Conservation (phyloP, 331 rosid genomes). For the Pyracantha coccinea region DNA sequence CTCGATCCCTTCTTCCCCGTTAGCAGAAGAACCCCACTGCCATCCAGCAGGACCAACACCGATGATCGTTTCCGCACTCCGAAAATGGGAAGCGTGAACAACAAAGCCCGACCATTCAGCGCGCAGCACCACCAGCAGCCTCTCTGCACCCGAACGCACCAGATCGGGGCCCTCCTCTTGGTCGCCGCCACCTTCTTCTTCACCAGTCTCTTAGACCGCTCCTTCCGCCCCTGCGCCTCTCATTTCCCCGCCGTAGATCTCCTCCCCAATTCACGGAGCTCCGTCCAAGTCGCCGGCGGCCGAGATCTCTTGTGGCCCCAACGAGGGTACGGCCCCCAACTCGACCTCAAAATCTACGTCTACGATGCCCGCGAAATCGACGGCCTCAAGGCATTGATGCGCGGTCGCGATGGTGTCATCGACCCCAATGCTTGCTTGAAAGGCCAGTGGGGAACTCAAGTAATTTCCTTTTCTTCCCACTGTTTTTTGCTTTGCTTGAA, state of each 20-base stretch:
- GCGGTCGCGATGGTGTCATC: constrained; percentile 64
- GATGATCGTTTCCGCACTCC: background rate
- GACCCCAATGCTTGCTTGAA: constrained; percentile 52
- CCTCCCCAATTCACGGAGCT: background rate
- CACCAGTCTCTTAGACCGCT: constrained; percentile 43
- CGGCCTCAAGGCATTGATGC: constrained; percentile 58
- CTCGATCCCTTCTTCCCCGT: background rate
- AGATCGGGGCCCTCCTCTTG: constrained; percentile 66
- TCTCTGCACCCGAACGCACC: constrained; percentile 73
- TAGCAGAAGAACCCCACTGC: background rate
- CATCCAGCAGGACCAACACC: background rate
- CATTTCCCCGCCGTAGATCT: constrained; percentile 6
- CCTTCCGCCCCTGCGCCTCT: constrained; percentile 25
- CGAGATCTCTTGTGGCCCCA: constrained; percentile 52
- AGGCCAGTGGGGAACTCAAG: constrained; percentile 99
- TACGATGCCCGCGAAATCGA: constrained; percentile 66
- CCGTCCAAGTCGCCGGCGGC: constrained; percentile 7
- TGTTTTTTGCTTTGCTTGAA: background rate
- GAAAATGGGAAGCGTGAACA: constrained; percentile 28
- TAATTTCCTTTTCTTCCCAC: background rate
- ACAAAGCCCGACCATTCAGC: constrained; percentile 40
- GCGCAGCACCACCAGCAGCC: constrained; percentile 25
- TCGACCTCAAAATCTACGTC: constrained; percentile 74
- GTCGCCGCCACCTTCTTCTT: constrained; percentile 59
- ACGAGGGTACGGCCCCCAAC: constrained; percentile 52